phyloP scores from a whole-genome alignment of 2,329 filamentous ascomycete species.

The Penicillium brevicompactum region DNA sequence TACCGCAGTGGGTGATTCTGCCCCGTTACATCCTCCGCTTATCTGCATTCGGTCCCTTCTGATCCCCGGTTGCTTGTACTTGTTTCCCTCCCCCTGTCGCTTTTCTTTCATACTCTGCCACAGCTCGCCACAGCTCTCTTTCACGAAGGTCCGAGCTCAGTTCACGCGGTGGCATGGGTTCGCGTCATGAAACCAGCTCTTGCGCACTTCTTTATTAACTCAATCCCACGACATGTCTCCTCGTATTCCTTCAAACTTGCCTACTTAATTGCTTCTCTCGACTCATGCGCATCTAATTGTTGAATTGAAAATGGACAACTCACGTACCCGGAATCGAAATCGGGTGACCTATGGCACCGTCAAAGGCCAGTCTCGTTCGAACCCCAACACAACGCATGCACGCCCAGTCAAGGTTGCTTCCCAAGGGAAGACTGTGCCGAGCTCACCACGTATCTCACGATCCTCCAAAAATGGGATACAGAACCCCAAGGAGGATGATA shows the following conservation, averaged over 20 bases:
- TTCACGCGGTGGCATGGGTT: conserved; percentile 4
- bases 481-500: conserved; percentile 6
- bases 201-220: background rate
- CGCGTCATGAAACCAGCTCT: background rate
- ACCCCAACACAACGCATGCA: background rate
- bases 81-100: background rate
- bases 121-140: background rate
- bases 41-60: background rate
- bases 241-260: background rate
- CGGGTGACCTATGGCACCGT: conserved; percentile 43
- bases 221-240: background rate
- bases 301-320: conserved; percentile 20
- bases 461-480: background rate
- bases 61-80: background rate
- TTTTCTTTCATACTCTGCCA: background rate
- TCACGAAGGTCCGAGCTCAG: conserved; percentile 3
- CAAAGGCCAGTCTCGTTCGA: conserved; percentile 10
- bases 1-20: conserved; percentile 15
- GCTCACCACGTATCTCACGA: conserved; percentile 1
- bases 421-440: background rate
- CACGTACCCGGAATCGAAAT: conserved; percentile 29
- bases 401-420: background rate
- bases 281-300: background rate
- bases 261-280: background rate
- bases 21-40: conserved; percentile 7